These are phyloP conservation scores for Brassica nigra DNA, from an alignment of 345 rosid genomes.

Conservation along the genomic window DNA sequence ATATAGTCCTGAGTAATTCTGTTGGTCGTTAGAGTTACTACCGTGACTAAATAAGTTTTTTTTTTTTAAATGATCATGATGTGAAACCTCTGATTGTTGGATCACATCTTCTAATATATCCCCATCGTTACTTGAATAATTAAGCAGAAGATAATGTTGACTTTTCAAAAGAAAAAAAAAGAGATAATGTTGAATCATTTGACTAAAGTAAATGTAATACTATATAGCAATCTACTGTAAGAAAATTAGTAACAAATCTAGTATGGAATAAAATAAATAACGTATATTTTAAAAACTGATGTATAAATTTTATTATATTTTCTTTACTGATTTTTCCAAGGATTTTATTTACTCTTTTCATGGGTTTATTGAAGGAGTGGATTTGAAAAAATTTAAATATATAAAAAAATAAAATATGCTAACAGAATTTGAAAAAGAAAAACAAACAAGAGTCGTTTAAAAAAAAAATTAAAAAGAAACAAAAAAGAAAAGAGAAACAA, in stretches of 20 bases:
- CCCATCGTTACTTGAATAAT: not conserved
- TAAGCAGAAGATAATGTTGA: no score
- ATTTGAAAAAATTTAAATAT: no score
- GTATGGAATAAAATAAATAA: not conserved
- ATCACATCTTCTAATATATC: not conserved
- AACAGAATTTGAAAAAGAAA: no score
- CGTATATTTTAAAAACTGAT: not conserved
- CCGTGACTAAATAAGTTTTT: not conserved
- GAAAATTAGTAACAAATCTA: no score
- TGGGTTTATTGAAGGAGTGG: no score
- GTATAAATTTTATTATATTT: not conserved
- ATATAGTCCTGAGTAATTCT: not conserved
- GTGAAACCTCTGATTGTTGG: not conserved
- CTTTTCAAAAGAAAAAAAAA: no score
- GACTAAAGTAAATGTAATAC: not conserved
- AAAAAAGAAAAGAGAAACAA: not conserved
- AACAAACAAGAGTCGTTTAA: no score
- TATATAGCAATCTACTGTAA: not conserved
- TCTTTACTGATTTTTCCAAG: no score
- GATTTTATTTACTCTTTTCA: no score
- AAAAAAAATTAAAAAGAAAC: not conserved
- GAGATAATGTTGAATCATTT: not conserved
- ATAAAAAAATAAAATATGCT: no score
- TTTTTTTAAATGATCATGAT: not conserved
- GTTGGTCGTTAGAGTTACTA: not conserved